phyloP scores from a whole-genome alignment of 2,329 filamentous ascomycete species.

The Bisporella sp. region DNA sequence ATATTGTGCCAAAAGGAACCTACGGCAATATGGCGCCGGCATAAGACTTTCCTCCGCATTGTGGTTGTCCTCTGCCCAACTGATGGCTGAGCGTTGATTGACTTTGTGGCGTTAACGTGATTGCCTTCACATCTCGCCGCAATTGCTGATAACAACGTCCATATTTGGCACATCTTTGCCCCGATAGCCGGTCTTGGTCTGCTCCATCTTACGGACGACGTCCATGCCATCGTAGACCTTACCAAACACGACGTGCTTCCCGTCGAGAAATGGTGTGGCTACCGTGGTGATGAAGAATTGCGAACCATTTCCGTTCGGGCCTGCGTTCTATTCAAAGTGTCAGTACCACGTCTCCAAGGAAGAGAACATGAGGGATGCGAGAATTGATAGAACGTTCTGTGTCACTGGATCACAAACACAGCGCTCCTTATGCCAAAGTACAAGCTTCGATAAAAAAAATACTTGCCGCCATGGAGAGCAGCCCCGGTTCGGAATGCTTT shows the following conservation, averaged over 20 bases:
- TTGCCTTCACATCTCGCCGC: conserved; percentile 74
- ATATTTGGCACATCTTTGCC: conserved; percentile 75
- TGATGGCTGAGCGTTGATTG: too few relatives aligned
- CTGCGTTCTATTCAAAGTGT: conserved; percentile 59
- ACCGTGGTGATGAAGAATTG: conserved; percentile 98
- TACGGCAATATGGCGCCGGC: too few relatives aligned
- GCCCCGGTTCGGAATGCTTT: conserved; percentile 70
- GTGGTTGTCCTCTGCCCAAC: too few relatives aligned
- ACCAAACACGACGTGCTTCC: conserved; percentile 94
- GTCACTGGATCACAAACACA: too few relatives aligned
- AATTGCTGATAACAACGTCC: conserved; percentile 78
- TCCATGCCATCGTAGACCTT: conserved; percentile 87
- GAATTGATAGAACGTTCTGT: too few relatives aligned
- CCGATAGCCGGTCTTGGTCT: conserved; percentile 69
- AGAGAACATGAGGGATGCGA: not conserved
- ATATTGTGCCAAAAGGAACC: too few relatives aligned
- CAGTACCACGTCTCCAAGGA: not conserved
- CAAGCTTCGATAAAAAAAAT: not conserved
- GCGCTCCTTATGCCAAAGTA: too few relatives aligned
- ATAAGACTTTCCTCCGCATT: too few relatives aligned
- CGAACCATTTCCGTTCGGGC: conserved; percentile 85
- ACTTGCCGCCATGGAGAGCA: conserved; percentile 89
- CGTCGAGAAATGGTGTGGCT: conserved; percentile 78
- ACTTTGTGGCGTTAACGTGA: not conserved
- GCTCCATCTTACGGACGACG: conserved; percentile 86